Evolutionary conservation across 768 basidiomycete species (phyloP), one percentile per base, ranked within the genome.

Genomic region (Rhodocollybia butyracea): DNA sequence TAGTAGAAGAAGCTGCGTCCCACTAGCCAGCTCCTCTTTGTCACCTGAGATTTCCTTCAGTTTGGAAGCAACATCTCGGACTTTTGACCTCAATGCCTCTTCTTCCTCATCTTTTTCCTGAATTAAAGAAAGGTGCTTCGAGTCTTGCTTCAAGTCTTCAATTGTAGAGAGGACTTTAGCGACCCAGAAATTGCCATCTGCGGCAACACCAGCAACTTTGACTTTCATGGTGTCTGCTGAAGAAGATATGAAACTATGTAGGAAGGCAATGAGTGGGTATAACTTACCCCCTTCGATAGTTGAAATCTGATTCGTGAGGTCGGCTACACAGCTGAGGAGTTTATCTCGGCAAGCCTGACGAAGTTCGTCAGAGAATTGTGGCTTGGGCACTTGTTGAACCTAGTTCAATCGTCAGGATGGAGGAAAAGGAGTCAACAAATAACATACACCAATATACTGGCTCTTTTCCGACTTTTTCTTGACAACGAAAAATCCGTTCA

Each of bases 171-270:
- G 73, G 10, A 83, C 80, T 63, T 83, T 83, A 3, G 83, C 77
- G 8, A 89, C 74, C 94, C 94, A 97, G 58, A 91, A 83, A 61
- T 86, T 79, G 27, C 91, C 91, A 56, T 90, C 81, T 6, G 83
- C 79, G 34, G 88, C 81, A 21, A 82, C 80, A 2, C 81, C 87
- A 17, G 80, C 67, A n/a, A 76, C 65, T 65, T 85, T 88, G 21
- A 68, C 68, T 58, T 80, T 83, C 39, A 82, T 80, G 32, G 74
- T 83, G 64, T 59, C 74, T 57, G 40, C 30, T 45, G 24, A 55
- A 26, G 21, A 5, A 52, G 12, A 39, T 46, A 36, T 54, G 17
- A 29, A 15, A 52, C 36, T 36, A n/a, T 32, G 29, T 24, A 41
- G 21, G 43, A 58, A 45, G 24, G 12, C n/a, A 13, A 17, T 12